Evolutionary conservation across 352 stramenopile species (phyloP), one percentile per base, ranked within the genome.

Genomic region (Phytophthora syringae): DNA sequence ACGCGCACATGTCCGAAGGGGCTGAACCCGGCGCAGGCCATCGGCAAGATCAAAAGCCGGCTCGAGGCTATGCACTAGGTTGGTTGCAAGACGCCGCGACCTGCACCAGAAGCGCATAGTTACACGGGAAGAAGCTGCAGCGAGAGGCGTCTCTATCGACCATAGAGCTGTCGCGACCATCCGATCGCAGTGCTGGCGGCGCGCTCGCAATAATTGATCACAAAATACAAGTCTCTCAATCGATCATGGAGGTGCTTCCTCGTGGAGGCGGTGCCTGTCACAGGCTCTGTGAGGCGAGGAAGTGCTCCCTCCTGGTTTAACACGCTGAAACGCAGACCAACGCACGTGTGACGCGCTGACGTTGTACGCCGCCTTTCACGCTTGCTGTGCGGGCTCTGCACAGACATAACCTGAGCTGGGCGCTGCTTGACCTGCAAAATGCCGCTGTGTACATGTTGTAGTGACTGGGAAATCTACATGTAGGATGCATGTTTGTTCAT

Each of bases 1-100:
- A 98, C 95, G 66, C 98, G 98, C 76, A 98, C 98, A 55, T 99
- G 98, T 87, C 98, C 98, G 15, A 99, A 99, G 90, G 96, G 99
- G 60, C 92, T 99, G 63, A 99, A 99, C 87, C 98, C 98, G 9
- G 98, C 97, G 44, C 95, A 98, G 72, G 98, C 98, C 42, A 99
- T 99, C 77, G 97, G 90, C 47, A 93, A 99, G 73, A 99, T 99
- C 87, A 99, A 99, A 91, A 98, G 97, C 75, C 93, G 87, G 62
- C 83, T 99, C 56, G 79, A 91, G 22, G 78, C 67, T 16, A 50
- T 96, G 60, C 81, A 97, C 59, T 93, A 90, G 79, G 28, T 21
- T 40, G 45, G 10, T 18, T 5, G 10, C 16, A 49, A 63, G 49
- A 15, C 32, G 49, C 39, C 20, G 22, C 55, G 16, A 40, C 28